These are phyloP conservation scores for Candida sanyaensis DNA, from an alignment of 1,139 yeast species.

Conservation along the genomic window DNA sequence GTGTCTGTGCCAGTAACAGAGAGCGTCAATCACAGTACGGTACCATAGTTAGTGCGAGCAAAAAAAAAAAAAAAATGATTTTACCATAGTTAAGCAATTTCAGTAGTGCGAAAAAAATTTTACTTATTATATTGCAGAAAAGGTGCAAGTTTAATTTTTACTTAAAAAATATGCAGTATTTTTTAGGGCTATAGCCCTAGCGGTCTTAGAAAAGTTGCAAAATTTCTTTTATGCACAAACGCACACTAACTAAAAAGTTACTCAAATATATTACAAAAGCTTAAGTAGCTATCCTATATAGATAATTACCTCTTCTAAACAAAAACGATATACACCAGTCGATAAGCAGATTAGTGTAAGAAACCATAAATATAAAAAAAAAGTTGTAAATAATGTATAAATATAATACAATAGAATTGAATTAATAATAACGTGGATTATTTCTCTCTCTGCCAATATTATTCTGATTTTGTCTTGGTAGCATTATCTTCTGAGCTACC, in stretches of 20 bases:
- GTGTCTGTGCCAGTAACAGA: not conserved
- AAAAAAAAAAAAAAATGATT: not conserved
- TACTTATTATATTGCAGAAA: not conserved
- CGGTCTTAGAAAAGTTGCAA: not conserved
- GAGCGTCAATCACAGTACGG: too few species aligned
- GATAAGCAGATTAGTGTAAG: too few species aligned
- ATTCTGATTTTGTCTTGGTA: slow-evolving; percentile 1
- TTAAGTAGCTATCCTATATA: not conserved
- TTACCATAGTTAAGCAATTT: not conserved
- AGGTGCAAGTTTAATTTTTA: not conserved
- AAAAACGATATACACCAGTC: too few species aligned
- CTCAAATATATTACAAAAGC: not conserved
- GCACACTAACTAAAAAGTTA: too few species aligned
- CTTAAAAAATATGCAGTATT: not conserved
- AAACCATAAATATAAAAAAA: not conserved
- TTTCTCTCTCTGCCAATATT: not conserved
- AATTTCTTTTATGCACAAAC: not conserved
- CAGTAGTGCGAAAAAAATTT: not conserved
- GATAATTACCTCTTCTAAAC: too few species aligned
- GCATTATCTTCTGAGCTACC: slow-evolving; percentile 7
- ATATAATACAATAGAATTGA: slow-evolving; percentile 4
- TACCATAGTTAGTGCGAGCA: not conserved
- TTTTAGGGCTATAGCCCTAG: slow-evolving; percentile 2
- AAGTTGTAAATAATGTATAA: not conserved
- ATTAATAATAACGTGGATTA: slow-evolving; percentile 2